Base-by-base conservation (phyloP, 345 rosid genomes). In the Clausena lansium region DNA sequence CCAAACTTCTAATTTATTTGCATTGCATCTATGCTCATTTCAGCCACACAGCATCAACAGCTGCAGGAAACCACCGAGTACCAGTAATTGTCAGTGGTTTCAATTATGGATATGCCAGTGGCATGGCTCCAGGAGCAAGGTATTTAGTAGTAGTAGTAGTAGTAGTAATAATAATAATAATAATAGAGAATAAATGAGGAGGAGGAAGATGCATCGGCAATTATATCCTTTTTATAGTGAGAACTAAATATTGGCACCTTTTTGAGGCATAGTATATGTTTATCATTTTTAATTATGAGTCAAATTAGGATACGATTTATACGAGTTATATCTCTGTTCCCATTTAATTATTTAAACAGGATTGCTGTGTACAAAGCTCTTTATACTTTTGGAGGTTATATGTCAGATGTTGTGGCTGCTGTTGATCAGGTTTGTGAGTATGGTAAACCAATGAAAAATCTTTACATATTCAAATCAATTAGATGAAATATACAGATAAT, bases 91-190 rank as follows among this genome's bases (percentile, higher is more conserved):
- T 73, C 24, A 73, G 81, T 73, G 86, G 79, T 77, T 87, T 83
- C 79, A 81, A 83, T 72, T 87, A 85, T 69, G 89, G 89, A 79
- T 64, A 70, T 85, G 89, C 88, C 55, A 85, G 89, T 70, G 88
- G 87, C 75, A 85, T 87, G 88, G 89, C 88, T 54, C 89, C 87
- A 28, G 86, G 86, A 69, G 89, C 89, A 55, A 87, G 89, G 87
- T 83, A 84, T 67, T 50, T 15, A 7, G 1, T 38, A 39, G 9
- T 39, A 39, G 9, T 39, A n/a, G n/a, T n/a, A n/a, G n/a, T n/a
- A n/a, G n/a, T n/a, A n/a, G n/a, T n/a, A 41, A 41, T 41, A 41
- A 41, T 41, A 35, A 35, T 6, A 45, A 45, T 45, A 11, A 41
- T 41, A 41, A 11, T 30, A 15, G 0, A 32, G 15, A 32, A 63